Evolutionary conservation across 1,139 yeast species (phyloP).

Genomic region (Saccharomycopsis phalli): DNA sequence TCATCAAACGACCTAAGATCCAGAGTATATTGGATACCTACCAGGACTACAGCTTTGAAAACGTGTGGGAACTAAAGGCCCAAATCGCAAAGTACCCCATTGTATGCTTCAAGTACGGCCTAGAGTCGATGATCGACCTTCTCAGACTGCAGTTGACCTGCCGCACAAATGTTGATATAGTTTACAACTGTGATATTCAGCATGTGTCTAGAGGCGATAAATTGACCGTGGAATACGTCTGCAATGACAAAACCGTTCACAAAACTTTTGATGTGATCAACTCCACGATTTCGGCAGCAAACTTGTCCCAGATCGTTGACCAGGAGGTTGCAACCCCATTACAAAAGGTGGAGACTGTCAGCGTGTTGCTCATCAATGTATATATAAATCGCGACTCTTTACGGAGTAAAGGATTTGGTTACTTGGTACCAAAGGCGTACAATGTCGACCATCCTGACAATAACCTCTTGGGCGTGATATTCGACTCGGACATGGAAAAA

Average conservation of each 20-base stretch:
- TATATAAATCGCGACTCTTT: slow-evolving; percentile 39
- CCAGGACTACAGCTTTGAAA: slow-evolving; percentile 20
- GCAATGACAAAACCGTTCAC: background rate
- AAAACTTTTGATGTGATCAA: slow-evolving; percentile 17
- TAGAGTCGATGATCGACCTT: slow-evolving; percentile 42
- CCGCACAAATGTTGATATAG: slow-evolving; percentile 36
- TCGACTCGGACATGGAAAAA: slow-evolving; percentile 74
- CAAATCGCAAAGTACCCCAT: slow-evolving; percentile 35
- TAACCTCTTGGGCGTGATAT: slow-evolving; percentile 70
- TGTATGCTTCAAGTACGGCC: slow-evolving; percentile 44
- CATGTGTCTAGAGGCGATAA: slow-evolving; percentile 14
- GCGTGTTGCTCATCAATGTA: slow-evolving; percentile 53
- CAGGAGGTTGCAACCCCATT: slow-evolving; percentile 25
- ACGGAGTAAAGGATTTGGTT: slow-evolving; percentile 66
- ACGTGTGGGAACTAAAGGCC: slow-evolving; percentile 4
- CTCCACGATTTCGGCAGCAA: slow-evolving; percentile 19
- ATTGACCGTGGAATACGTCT: slow-evolving; percentile 18
- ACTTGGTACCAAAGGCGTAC: slow-evolving; percentile 59
- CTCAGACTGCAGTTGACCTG: slow-evolving; percentile 31
- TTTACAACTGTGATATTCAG: slow-evolving; percentile 24
- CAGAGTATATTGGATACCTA: slow-evolving; percentile 26
- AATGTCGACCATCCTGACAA: slow-evolving; percentile 23
- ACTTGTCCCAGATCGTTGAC: slow-evolving; percentile 23
- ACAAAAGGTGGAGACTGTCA: slow-evolving; percentile 37
- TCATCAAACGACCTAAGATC: background rate